phyloP scores from a whole-genome alignment of 2,329 filamentous ascomycete genomes.

The Cercospora sesami region DNA sequence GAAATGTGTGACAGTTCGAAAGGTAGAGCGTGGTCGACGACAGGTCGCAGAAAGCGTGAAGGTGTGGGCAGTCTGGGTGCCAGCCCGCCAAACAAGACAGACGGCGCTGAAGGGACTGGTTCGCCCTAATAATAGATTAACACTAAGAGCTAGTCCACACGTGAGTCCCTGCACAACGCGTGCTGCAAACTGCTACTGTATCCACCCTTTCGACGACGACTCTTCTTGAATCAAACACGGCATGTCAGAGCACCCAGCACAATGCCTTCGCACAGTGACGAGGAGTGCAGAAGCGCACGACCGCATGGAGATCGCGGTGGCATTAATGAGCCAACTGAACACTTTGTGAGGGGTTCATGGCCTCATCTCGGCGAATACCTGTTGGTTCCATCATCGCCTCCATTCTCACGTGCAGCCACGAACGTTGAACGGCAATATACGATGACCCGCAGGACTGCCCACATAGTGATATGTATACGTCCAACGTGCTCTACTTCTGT shows the following conservation, averaged over 20 bases:
- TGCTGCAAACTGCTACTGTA: not conserved
- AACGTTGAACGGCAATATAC: not conserved
- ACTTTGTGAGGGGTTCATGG: not conserved
- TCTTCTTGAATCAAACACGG: not conserved
- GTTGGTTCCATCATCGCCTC: not conserved
- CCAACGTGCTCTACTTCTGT: not conserved
- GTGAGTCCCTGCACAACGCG: not conserved
- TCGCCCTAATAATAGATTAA: not conserved
- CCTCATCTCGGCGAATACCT: conserved; percentile 1
- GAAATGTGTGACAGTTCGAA: not conserved
- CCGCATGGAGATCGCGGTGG: not conserved
- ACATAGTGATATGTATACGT: not conserved
- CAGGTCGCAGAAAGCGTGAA: not conserved
- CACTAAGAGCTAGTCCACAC: not conserved
- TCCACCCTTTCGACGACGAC: not conserved
- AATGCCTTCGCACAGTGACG: not conserved
- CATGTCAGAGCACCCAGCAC: not conserved
- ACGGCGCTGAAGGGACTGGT: not conserved
- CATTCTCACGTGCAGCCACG: not conserved
- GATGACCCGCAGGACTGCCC: not conserved
- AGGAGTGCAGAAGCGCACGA: not conserved
- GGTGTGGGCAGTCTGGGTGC: conserved; percentile 2
- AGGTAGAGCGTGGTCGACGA: not conserved
- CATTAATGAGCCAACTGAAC: not conserved
- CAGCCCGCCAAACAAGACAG: conserved; percentile 4